Evolutionary conservation across 2,329 filamentous ascomycete genomes (phyloP).

Genomic region (Fusarium subtropicale): DNA sequence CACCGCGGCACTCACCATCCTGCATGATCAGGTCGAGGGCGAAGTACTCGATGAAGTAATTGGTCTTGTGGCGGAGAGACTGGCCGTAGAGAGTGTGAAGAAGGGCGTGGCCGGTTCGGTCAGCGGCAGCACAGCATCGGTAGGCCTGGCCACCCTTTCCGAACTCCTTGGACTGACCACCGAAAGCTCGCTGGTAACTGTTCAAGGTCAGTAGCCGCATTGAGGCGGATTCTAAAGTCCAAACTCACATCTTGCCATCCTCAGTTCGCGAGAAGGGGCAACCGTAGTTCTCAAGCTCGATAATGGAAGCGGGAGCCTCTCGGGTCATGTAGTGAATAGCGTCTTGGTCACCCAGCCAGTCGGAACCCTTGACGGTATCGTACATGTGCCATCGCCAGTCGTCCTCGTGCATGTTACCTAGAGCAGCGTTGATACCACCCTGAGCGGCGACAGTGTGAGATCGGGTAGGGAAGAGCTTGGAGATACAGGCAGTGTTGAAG

Average conservation of each 20-base stretch:
- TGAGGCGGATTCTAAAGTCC: neutral
- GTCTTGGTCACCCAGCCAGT: conserved; percentile 97
- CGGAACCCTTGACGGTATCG: conserved; percentile 96
- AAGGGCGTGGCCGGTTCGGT: conserved; percentile 96
- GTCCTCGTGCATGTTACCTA: conserved; percentile 97
- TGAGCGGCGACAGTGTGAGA: conserved; percentile 85
- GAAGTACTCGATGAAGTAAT: conserved; percentile 99
- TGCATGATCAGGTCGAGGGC: conserved; percentile 98
- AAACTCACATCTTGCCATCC: conserved; percentile 87
- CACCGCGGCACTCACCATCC: conserved; percentile 94
- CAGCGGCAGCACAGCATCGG: conserved; percentile 94
- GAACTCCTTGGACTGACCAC: conserved; percentile 94
- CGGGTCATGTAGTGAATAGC: conserved; percentile 99
- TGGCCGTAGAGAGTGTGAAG: conserved; percentile 99
- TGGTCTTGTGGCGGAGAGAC: conserved; percentile 96
- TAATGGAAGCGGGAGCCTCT: conserved; percentile 89
- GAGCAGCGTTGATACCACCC: conserved; percentile 88
- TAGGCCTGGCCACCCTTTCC: conserved; percentile 99
- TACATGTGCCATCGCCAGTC: conserved; percentile 99
- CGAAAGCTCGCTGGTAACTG: conserved; percentile 97
- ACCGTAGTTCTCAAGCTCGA: conserved; percentile 97
- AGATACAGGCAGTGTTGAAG: conserved; percentile 90
- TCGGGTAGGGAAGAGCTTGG: conserved; percentile 87
- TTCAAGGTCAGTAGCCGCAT: conserved; percentile 35
- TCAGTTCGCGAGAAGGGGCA: conserved; percentile 97